phyloP scores from a whole-genome alignment of 805 yeast genomes.

The Candida easanensis region DNA sequence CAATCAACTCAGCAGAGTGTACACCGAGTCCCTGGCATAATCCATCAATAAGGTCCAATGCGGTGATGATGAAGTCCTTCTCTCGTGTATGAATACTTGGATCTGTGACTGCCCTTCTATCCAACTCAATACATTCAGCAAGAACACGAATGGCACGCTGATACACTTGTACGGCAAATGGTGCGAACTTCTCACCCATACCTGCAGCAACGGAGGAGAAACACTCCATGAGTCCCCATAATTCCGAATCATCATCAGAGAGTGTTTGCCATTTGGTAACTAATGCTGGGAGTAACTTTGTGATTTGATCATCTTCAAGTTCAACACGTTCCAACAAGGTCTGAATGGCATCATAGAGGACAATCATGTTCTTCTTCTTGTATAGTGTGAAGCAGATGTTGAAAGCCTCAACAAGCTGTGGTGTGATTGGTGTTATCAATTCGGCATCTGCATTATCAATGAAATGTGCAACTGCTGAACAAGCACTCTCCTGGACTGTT shows the following conservation, averaged over 20 bases:
- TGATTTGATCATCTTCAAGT: conserved; percentile 54
- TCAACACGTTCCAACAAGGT: conserved; percentile 77
- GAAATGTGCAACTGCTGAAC: conserved; percentile 80
- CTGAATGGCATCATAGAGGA: conserved; percentile 87
- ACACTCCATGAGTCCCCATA: conserved; percentile 93
- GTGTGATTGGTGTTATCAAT: conserved; percentile 54
- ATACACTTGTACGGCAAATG: conserved; percentile 85
- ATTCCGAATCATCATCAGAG: conserved; percentile 73
- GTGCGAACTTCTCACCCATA: conserved; percentile 79
- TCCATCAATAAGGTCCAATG: conserved; percentile 89
- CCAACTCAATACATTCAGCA: conserved; percentile 62
- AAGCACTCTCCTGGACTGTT: conserved; percentile 94
- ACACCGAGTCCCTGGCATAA: conserved; percentile 82
- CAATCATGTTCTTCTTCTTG: conserved; percentile 76
- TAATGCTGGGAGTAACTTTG: conserved; percentile 73
- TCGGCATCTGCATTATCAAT: conserved; percentile 71
- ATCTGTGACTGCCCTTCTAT: conserved; percentile 59
- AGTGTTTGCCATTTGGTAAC: conserved; percentile 76
- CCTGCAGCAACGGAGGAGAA: conserved; percentile 89
- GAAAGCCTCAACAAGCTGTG: conserved; percentile 68
- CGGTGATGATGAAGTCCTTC: conserved; percentile 84
- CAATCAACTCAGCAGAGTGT: conserved; percentile 56
- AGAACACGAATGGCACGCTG: conserved; percentile 73
- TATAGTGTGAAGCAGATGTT: conserved; percentile 71
- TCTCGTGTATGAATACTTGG: conserved; percentile 77